Evolutionary conservation across 129 eudicot species (phyloP), one percentile per base, ranked within the genome.

Genomic region (Escallonia herrerae): DNA sequence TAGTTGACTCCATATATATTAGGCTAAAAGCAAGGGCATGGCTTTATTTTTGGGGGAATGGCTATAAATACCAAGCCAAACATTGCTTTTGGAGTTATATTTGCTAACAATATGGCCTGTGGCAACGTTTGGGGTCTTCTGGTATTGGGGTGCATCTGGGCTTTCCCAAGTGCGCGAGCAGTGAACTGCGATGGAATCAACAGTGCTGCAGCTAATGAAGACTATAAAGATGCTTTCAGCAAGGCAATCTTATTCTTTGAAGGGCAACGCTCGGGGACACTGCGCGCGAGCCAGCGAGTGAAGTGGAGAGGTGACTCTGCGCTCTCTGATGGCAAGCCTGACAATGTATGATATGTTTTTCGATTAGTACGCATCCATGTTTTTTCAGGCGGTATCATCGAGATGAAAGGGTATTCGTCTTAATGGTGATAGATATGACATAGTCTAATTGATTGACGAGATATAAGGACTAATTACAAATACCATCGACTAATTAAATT

Each of bases 221-320:
- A 81, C 40, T 85, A 82, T 73, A 58, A 37, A 46, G 9, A 87
- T 55, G 87, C 81, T 43, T 70, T 87, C 14, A 51, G 69, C 69
- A 87, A 87, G 75, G 88, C 84, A 3, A 87, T 87, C 58, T 65
- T 87, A 66, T 87, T 84, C 81, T 84, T 82, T 48, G 95, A 87
- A 82, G 95, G 89, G n/a, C 95, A 87, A 71, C 74, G 95, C 1
- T 87, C 95, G 0, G 90, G 95, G 43, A 78, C 81, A 63, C 41
- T 87, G 76, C 95, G 85, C 1, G 53, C 73, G 1, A 63, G 43
- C 73, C 90, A 87, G 43, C 65, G 87, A 72, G 90, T 81, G 22
- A 78, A 66, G 59, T 87, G 95, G 95, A 80, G 90, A 55, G 80
- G 69, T 12, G 85, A 83, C 60, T 87, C 85, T 4, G 95, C 90